Evolutionary conservation across 495 filamentous ascomycete genomes (phyloP), one percentile per base, ranked within the genome.

Genomic region (Trichoderma reesei): DNA sequence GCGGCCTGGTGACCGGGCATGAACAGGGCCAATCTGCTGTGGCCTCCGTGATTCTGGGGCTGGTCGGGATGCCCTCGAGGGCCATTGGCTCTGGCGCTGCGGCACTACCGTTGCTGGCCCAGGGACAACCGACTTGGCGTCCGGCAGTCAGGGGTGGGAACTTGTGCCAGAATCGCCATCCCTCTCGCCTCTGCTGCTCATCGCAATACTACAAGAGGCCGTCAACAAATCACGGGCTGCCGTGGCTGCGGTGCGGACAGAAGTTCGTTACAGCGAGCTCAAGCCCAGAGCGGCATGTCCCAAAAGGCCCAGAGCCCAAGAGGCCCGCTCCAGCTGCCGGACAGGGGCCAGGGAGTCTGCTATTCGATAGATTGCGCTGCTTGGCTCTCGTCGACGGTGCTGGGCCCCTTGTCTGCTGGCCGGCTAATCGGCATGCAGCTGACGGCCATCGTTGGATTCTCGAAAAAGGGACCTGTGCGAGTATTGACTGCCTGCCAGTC

Each of bases 111-210:
- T 26, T 26, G 26, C 26, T 39, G 38, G 38, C 38, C 38, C 6
- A 39, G 38, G 38, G 38, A 6, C 26, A 26, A 48, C 20, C 51
- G 26, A 14, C 51, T 56, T 56, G 51, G 51, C 51, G 14, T 31
- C 51, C 51, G 51, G 51, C 51, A 56, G 20, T 56, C 26, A 33
- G 31, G 51, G 20, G 51, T 31, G 51, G 51, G 51, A 56, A 56
- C 51, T 56, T 56, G 8, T 31, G 51, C 20, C 51, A 56, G 51
- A 56, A 56, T 56, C 51, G 51, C 51, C 51, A 56, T 56, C 51
- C 34, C 51, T 7, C 33, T 34, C 51, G 8, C 2, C 42, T 16
- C 1, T 14, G 42, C 42, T 18, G 5, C 11, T 26, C 26, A 26
- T 26, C 26, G 26, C 26, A 26, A 26, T 26, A 26, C 26, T 26